phyloP scores from a whole-genome alignment of 768 basidiomycete species.

The Strobilomyces dryophilus region DNA sequence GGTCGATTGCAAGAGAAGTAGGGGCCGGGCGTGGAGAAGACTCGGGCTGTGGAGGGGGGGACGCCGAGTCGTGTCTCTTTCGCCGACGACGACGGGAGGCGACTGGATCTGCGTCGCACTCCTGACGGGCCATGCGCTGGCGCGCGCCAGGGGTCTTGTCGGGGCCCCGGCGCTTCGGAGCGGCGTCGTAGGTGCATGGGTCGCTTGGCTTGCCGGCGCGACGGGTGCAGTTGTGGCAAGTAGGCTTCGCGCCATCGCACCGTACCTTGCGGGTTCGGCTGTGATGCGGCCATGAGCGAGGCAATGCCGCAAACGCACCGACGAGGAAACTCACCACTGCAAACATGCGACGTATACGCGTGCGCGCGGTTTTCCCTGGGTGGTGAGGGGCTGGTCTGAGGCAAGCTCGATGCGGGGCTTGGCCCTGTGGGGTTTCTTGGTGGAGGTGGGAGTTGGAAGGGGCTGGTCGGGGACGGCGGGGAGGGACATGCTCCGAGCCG shows the following conservation, averaged over 20 bases:
- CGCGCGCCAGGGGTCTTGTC: slow-evolving; percentile 79
- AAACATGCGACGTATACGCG: slow-evolving; percentile 77
- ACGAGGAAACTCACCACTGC: slow-evolving; percentile 53
- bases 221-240: slow-evolving; percentile 68
- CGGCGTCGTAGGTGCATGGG: slow-evolving; percentile 63
- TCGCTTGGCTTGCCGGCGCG: slow-evolving; percentile 40
- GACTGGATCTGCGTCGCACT: slow-evolving; percentile 25
- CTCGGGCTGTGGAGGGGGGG: slow-evolving; percentile 1
- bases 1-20: slow-evolving; percentile 20
- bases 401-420: slow-evolving; percentile 65
- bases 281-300: slow-evolving; percentile 1
- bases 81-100: slow-evolving; percentile 25
- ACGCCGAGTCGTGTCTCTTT: slow-evolving; percentile 7
- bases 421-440: slow-evolving; percentile 44
- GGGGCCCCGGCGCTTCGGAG: slow-evolving; percentile 77
- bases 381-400: slow-evolving; percentile 74
- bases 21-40: neutral
- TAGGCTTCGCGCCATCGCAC: slow-evolving; percentile 76
- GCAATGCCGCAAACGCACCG: neutral
- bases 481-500: slow-evolving; percentile 22
- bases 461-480: slow-evolving; percentile 3
- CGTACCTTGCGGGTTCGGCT: slow-evolving; percentile 79
- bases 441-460: neutral
- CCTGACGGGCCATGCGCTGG: slow-evolving; percentile 49
- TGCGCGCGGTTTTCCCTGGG: slow-evolving; percentile 71